These are phyloP conservation scores for Fusarium penzigii DNA, from an alignment of 2,329 filamentous ascomycete species.

Conservation along the genomic window DNA sequence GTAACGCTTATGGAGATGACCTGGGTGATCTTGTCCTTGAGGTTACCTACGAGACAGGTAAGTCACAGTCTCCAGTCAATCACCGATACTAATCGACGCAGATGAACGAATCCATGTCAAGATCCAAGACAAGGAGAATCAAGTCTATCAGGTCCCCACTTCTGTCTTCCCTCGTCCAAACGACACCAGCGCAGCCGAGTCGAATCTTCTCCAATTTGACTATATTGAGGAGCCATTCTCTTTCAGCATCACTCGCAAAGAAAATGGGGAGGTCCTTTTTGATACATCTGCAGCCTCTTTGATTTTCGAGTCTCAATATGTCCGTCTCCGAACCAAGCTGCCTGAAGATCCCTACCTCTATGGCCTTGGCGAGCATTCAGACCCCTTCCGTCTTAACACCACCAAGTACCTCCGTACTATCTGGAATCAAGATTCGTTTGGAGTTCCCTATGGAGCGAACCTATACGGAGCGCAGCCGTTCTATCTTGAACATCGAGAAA, in stretches of 20 bases:
- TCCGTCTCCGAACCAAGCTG: background rate
- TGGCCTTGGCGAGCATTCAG: conserved; percentile 1
- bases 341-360: background rate
- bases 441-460: conserved; percentile 62
- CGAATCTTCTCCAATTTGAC: background rate
- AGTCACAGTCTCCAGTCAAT: background rate
- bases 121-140: background rate
- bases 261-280: background rate
- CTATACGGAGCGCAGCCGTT: conserved; percentile 77
- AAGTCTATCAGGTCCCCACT: conserved; percentile 2
- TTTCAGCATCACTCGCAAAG: background rate
- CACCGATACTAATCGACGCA: background rate
- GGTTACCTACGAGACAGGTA: conserved; percentile 2
- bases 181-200: background rate
- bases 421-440: conserved; percentile 70
- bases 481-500: conserved; percentile 61
- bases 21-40: background rate
- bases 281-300: background rate
- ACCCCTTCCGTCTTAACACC: background rate
- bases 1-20: conserved; percentile 3
- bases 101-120: background rate
- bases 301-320: conserved; percentile 2
- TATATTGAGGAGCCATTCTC: conserved; percentile 1
- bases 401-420: conserved; percentile 52
- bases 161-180: conserved; percentile 3